Base-by-base conservation (phyloP, 805 yeast species). In the Nakazawaea wyomingensis region DNA sequence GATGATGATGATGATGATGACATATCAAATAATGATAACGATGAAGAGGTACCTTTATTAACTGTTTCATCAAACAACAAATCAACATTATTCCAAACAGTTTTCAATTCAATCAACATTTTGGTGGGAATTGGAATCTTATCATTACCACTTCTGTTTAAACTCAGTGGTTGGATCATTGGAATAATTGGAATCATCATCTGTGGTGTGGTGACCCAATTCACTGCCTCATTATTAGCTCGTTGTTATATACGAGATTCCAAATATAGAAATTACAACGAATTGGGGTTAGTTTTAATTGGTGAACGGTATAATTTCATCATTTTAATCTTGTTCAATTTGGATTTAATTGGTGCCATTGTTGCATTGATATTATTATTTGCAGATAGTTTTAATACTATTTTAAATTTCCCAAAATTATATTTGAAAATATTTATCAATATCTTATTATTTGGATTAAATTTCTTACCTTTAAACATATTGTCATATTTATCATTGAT, bases 61-160 rank as follows among this genome's bases (percentile, higher is more conserved):
- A 24, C 27, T n/a, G n/a, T n/a, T n/a, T n/a, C n/a, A n/a, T n/a
- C n/a, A n/a, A n/a, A 24, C 27, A 24, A 24, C 20, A 69, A 61
- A 50, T 76, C 82, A 6, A 85, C 93, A 0, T 79, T 78, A 0
- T 78, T 85, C 1, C 95, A 85, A 56, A 85, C 95, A 0, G 65
- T 82, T 4, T 83, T 85, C 68, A 85, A 85, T 52, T 80, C 90
- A 1, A 79, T 85, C 38, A 85, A 85, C 56, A 84, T 84, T 0
- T 62, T 85, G 22, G 78, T 85, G 49, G 95, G 95, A 0, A 74
- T 85, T 30, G 93, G 91, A 1, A 68, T 85, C 39, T 66, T 85
- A 34, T 81, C 93, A 0, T 65, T 85, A 38, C 90, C 95, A 0
- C 65, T 80, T 48, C 95, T 85, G 1, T 61, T 85, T 43, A 72